phyloP scores from a whole-genome alignment of 2,329 filamentous ascomycete genomes.

The Phaeoacremonium minimum region DNA sequence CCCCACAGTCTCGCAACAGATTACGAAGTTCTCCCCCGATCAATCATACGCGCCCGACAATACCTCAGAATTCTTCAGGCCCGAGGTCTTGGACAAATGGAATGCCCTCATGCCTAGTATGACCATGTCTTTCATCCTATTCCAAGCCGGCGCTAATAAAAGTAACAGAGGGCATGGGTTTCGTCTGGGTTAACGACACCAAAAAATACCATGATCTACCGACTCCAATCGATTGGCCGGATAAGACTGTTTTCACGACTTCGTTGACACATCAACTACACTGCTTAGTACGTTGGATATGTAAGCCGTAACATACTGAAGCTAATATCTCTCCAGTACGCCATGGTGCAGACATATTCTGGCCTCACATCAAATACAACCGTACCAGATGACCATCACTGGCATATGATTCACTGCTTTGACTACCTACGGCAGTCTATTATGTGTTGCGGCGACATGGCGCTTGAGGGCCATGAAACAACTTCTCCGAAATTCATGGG shows the following conservation, averaged over 20 bases:
- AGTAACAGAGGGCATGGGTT: constrained; percentile 30
- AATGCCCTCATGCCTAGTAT: constrained; percentile 31
- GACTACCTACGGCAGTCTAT: constrained; percentile 28
- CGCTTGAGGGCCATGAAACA: constrained; percentile 31
- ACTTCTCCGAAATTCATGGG: constrained; percentile 28
- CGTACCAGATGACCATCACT: constrained; percentile 23
- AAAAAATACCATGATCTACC: constrained; percentile 29
- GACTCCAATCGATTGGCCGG: constrained; percentile 22
- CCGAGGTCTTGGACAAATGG: constrained; percentile 26
- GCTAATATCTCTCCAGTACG: constrained; percentile 15
- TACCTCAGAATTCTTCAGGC: constrained; percentile 31
- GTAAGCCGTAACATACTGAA: neutral
- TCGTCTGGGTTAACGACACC: constrained; percentile 28
- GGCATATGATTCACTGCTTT: constrained; percentile 35
- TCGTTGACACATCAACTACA: constrained; percentile 39
- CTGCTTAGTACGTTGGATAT: constrained; percentile 27
- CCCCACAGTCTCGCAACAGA: constrained; percentile 34
- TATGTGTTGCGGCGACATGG: constrained; percentile 25
- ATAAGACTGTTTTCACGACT: constrained; percentile 31
- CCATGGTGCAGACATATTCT: constrained; percentile 31
- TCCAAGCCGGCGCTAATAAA: neutral
- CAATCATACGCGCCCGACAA: constrained; percentile 30
- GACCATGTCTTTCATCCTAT: constrained; percentile 2
- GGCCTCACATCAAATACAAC: constrained; percentile 19
- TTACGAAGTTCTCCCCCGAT: constrained; percentile 30